Evolutionary conservation across 2,329 filamentous ascomycete genomes (phyloP).

Genomic region (Alternaria conjuncta): DNA sequence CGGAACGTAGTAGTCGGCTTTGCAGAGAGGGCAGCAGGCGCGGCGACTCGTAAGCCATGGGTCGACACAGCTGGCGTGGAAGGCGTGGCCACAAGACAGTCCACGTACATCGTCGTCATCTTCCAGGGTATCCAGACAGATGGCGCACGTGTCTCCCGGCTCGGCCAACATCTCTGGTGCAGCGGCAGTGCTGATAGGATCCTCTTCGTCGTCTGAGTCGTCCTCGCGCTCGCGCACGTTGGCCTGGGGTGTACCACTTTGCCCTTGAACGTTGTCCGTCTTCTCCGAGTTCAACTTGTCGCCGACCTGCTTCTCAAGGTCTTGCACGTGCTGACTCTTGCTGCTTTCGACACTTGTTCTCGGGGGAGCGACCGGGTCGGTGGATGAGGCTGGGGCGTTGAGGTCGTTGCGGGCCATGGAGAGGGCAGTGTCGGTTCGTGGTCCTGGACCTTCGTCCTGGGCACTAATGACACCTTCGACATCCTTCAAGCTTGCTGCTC

Average conservation of each 20-base stretch:
- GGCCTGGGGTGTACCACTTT: conserved; percentile 21
- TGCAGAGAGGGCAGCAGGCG: conserved; percentile 96
- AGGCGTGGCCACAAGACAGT: conserved; percentile 94
- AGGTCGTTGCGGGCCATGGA: conserved; percentile 55
- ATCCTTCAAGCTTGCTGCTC: conserved; percentile 75
- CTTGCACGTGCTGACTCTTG: conserved; percentile 25
- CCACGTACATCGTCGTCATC: conserved; percentile 96
- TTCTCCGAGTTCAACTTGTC: conserved; percentile 26
- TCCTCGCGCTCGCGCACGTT: conserved; percentile 46
- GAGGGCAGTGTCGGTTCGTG: conserved; percentile 46
- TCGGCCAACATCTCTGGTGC: conserved; percentile 80
- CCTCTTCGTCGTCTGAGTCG: conserved; percentile 73
- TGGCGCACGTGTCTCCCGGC: conserved; percentile 92
- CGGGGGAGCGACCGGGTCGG: conserved; percentile 28
- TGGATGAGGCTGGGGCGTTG: conserved; percentile 48
- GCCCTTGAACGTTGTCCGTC: conserved; percentile 32
- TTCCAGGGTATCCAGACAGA: conserved; percentile 92
- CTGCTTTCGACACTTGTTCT: conserved; percentile 32
- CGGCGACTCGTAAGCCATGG: conserved; percentile 94
- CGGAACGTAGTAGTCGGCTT: conserved; percentile 95
- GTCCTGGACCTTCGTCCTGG: conserved; percentile 41
- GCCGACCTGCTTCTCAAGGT: conserved; percentile 25
- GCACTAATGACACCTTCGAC: conserved; percentile 56
- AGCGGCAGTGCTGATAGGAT: conserved; percentile 81
- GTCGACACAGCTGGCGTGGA: conserved; percentile 94